A percentile compares a stretch with the other conserved stretches of the same genome.
phyloP scores from a whole-genome alignment of 2,329 filamentous ascomycete species.

The Anthostomella pinea region DNA sequence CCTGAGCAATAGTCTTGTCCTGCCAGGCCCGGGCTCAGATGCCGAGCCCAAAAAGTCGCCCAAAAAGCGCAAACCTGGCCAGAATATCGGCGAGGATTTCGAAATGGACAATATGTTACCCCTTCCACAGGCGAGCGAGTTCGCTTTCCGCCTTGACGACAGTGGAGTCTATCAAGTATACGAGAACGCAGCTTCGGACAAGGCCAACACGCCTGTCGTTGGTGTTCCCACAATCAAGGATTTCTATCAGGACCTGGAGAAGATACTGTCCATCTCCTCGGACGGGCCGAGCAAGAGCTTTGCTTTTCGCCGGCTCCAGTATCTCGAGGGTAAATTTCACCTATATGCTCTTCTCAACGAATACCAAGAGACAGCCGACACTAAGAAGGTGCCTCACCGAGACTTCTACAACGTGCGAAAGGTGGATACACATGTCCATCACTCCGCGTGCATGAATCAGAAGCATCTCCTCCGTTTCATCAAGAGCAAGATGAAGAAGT shows the following conservation, averaged over 20 bases:
- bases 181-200: slow-evolving; percentile 61
- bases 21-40: slow-evolving; percentile 36
- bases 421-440: slow-evolving; percentile 97
- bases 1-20: slow-evolving; percentile 44
- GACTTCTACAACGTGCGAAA: slow-evolving; percentile 99
- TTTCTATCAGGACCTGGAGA: slow-evolving; percentile 92
- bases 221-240: slow-evolving; percentile 89
- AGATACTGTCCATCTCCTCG: slow-evolving; percentile 82
- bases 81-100: slow-evolving; percentile 92
- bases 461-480: slow-evolving; percentile 98
- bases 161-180: slow-evolving; percentile 93
- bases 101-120: slow-evolving; percentile 74
- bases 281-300: slow-evolving; percentile 97
- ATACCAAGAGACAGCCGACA: slow-evolving; percentile 97
- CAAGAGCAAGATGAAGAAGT: slow-evolving; percentile 99
- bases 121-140: slow-evolving; percentile 65
- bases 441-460: slow-evolving; percentile 99
- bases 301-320: slow-evolving; percentile 89
- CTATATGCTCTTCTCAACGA: slow-evolving; percentile 91
- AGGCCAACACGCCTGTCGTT: slow-evolving; percentile 67
- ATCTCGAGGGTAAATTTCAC: slow-evolving; percentile 96
- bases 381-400: slow-evolving; percentile 93
- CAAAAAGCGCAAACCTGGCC: slow-evolving; percentile 76
- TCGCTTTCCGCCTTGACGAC: slow-evolving; percentile 76
- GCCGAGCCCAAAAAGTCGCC: slow-evolving; percentile 43